Evolutionary conservation across 164 flowering plant species (phyloP), one percentile per base, ranked within the genome.

Genomic region (Vitis riparia): DNA sequence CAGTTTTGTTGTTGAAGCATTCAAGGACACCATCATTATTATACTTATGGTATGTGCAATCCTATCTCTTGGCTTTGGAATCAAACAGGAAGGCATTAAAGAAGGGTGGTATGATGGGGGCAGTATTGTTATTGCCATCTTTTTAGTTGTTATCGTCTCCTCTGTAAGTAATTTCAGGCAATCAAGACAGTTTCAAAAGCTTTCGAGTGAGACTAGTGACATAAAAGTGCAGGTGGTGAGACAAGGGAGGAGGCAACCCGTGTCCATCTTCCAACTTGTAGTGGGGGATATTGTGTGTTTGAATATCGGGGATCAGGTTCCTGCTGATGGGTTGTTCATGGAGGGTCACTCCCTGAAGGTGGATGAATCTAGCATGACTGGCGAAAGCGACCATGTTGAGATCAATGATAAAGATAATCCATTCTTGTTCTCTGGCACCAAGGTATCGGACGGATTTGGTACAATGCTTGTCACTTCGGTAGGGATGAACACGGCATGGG

Each of bases 331-430:
- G 62, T 59, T 10, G 2, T 59, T 4, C 27, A 23, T 23, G 27
- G 62, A 27, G 2, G 62, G 62, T 16, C 37, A 23, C 37, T 59
- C 62, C 44, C 13, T 59, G 44, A 59, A 27, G 44, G 62, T 59
- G 14, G 62, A 59, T 11, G 62, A 59, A 27, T 80, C 86, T 0
- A 83, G 86, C 72, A 78, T 83, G 83, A 83, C 86, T 2, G 83
- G 86, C 4, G 86, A 83, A 63, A 74, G 80, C 52, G 79, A 83
- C 16, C 79, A 67, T 51, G 74, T 83, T 1, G 80, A 78, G 16
- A 62, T 78, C n/a, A 63, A 80, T 48, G 62, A 12, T 0, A 16
- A 62, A 9, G 78, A 78, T 15, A 2, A 79, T 83, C 44, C 44
- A 3, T 37, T 37, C 44, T 37, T 37, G 44, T 37, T 37, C 44